A percentile compares a stretch with the other conserved stretches of the same genome.
Evolutionary conservation across 2,329 filamentous ascomycete species (phyloP).

Genomic region (Pestalotiopsis sp.): DNA sequence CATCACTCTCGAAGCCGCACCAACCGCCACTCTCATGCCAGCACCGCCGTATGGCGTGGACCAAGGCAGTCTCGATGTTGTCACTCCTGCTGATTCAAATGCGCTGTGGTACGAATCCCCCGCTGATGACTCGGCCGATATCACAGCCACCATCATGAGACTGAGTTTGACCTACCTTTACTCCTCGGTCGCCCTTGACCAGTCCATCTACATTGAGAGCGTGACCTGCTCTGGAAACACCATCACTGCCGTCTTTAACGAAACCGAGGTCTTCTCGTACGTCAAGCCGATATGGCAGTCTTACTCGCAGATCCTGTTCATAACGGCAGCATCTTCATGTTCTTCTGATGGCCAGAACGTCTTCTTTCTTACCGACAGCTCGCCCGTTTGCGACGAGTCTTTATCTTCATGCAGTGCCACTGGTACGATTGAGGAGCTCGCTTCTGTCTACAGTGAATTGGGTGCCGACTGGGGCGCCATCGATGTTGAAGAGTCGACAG

Average conservation of each 20-base stretch:
- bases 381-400: neutral
- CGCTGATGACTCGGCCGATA: neutral
- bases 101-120: neutral
- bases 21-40: neutral
- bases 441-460: neutral
- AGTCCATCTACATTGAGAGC: constrained; percentile 4
- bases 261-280: neutral
- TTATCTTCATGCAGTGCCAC: neutral
- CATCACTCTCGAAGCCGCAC: neutral
- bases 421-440: neutral
- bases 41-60: neutral
- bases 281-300: neutral
- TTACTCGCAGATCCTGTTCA: constrained; percentile 3
- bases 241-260: neutral
- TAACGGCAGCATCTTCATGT: neutral
- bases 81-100: constrained; percentile 2
- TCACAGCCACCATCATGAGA: constrained; percentile 3
- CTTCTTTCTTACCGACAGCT: neutral
- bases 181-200: neutral
- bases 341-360: neutral
- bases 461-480: constrained; percentile 1
- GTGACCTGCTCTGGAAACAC: neutral
- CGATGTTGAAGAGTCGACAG: neutral
- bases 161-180: constrained; percentile 1
- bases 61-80: constrained; percentile 1